phyloP scores from a whole-genome alignment of 768 basidiomycete species.

The Calocybe gangraenosa region DNA sequence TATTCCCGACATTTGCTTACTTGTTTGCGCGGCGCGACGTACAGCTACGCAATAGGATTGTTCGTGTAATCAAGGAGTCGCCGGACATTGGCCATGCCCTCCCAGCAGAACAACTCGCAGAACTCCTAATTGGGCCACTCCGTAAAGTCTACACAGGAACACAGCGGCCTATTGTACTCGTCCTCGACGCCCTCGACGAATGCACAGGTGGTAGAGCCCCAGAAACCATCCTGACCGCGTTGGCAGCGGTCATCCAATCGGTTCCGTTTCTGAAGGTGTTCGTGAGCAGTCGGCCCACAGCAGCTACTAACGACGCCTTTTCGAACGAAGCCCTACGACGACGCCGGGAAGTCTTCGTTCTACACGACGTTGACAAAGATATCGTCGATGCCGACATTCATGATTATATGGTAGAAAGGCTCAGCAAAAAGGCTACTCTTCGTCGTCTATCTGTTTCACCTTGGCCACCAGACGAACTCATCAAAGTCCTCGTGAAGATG shows the following conservation, averaged over 20 bases:
- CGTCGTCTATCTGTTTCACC: constrained; percentile 6
- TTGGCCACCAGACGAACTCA: constrained; percentile 17
- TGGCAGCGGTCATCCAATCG: constrained; percentile 8
- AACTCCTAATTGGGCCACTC: constrained; percentile 20
- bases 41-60: constrained; percentile 14
- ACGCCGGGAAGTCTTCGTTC: constrained; percentile 15
- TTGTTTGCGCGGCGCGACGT: constrained; percentile 18
- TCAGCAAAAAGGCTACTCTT: constrained; percentile 6
- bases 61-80: constrained; percentile 12
- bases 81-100: constrained; percentile 18
- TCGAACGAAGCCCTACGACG: constrained; percentile 2
- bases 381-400: constrained; percentile 21
- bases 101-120: constrained; percentile 17
- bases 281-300: constrained; percentile 18
- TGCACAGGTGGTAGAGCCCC: constrained; percentile 14
- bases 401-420: constrained; percentile 9
- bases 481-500: constrained; percentile 11
- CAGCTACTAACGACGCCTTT: constrained; percentile 13
- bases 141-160: constrained; percentile 7
- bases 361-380: constrained; percentile 20
- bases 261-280: constrained; percentile 19
- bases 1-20: constrained; percentile 22
- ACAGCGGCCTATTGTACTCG: constrained; percentile 16
- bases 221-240: constrained; percentile 10
- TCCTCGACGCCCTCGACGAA: constrained; percentile 24